A percentile compares a stretch with the other conserved stretches of the same genome.
These are phyloP conservation scores for Pittosporum tobira DNA, from an alignment of 129 eudicot genomes.

Conservation along the genomic window DNA sequence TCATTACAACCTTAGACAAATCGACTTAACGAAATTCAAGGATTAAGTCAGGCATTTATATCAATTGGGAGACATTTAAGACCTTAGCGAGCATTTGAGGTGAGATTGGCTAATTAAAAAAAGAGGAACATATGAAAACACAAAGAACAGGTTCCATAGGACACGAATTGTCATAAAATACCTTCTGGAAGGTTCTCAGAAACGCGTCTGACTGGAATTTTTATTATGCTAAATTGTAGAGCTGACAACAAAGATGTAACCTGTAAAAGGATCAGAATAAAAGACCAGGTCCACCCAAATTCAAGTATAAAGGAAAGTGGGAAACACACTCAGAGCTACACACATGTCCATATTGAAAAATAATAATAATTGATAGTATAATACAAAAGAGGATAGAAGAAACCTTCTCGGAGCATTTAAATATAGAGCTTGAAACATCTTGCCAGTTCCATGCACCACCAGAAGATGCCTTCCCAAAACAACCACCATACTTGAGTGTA, in stretches of 20 bases:
- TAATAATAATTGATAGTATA: too few relatives aligned
- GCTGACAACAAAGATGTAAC: conserved; percentile 54
- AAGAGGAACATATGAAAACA: too few relatives aligned
- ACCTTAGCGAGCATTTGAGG: too few relatives aligned
- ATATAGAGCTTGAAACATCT: conserved; percentile 58
- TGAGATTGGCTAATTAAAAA: too few relatives aligned
- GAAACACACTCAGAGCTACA: too few relatives aligned
- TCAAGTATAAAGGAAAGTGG: background rate
- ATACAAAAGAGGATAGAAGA: background rate
- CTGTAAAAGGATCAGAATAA: conserved; percentile 31
- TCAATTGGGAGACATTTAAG: too few relatives aligned
- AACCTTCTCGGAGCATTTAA: conserved; percentile 62
- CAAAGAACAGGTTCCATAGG: too few relatives aligned
- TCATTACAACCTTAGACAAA: too few relatives aligned
- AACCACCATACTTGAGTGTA: conserved; percentile 59
- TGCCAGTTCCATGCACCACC: conserved; percentile 66
- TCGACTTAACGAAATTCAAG: too few relatives aligned
- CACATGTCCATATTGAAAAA: too few relatives aligned
- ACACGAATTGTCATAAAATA: too few relatives aligned
- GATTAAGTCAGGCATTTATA: too few relatives aligned
- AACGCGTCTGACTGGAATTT: conserved; percentile 49
- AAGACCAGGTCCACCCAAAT: background rate
- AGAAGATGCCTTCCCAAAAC: conserved; percentile 31
- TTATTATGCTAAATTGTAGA: conserved; percentile 48
- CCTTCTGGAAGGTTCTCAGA: conserved; percentile 54